Conservation (phyloP, 805 yeast species). For the Barnettozyma botsteinii region DNA sequence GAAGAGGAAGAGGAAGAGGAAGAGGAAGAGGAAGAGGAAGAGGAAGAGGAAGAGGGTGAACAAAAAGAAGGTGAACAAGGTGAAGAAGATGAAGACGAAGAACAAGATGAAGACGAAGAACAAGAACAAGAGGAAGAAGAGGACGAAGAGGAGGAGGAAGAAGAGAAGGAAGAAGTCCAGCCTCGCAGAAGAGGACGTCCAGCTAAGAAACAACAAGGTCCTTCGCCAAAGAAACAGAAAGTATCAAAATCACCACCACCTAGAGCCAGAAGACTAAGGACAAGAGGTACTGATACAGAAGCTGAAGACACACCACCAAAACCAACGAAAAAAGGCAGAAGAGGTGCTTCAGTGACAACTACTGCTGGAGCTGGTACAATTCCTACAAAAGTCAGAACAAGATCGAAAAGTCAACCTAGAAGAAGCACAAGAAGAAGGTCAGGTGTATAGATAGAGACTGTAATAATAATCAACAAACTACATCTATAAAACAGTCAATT, state of each 20-base stretch:
- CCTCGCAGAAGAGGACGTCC: constrained; percentile 5
- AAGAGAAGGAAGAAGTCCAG: constrained; percentile 5
- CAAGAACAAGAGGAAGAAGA: constrained; percentile 14
- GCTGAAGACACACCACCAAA: constrained; percentile 8
- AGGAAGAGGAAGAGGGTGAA: constrained; percentile 3
- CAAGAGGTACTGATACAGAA: constrained; percentile 11
- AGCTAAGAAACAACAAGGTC: not conserved
- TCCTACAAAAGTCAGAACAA: constrained; percentile 5
- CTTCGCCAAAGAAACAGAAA: constrained; percentile 4
- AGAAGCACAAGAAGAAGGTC: constrained; percentile 14
- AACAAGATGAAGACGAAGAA: constrained; percentile 8
- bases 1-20: constrained; percentile 5
- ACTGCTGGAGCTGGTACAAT: not conserved
- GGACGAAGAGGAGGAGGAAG: constrained; percentile 11
- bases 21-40: constrained; percentile 7
- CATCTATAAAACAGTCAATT: too few relatives aligned
- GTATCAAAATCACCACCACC: not conserved
- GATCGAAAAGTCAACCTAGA: constrained; percentile 13
- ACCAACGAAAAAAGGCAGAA: constrained; percentile 3
- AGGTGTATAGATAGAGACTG: too few relatives aligned
- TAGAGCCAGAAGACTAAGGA: constrained; percentile 6
- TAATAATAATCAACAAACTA: too few relatives aligned
- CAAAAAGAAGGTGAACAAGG: constrained; percentile 5
- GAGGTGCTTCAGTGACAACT: constrained; percentile 23
- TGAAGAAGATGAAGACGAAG: constrained; percentile 3